These are phyloP conservation scores for Thermoascus crustaceus DNA, from an alignment of 2,329 filamentous ascomycete species.

Conservation along the genomic window DNA sequence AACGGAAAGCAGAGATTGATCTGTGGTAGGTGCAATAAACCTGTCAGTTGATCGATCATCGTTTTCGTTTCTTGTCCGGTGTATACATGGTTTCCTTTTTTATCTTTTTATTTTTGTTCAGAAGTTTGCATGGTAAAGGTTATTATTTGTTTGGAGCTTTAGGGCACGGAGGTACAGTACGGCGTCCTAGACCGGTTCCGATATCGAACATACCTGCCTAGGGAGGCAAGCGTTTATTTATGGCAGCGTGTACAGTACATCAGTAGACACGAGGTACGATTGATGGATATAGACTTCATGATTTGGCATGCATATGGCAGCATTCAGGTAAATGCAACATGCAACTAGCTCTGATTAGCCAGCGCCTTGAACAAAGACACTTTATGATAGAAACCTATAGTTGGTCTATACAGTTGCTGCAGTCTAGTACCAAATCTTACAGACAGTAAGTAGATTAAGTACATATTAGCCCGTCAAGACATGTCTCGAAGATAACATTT, in stretches of 20 bases:
- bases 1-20: conserved; percentile 49
- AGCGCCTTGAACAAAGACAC: too few species aligned
- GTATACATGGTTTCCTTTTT: neutral
- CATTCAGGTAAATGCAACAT: too few species aligned
- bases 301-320: too few species aligned
- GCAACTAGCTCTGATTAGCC: too few species aligned
- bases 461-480: too few species aligned
- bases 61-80: neutral
- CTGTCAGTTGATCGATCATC: conserved; percentile 15
- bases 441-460: too few species aligned
- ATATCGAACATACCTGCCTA: neutral
- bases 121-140: too few species aligned
- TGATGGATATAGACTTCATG: neutral
- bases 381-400: too few species aligned
- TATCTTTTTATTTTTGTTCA: neutral
- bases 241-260: conserved; percentile 1
- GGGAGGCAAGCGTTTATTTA: too few species aligned
- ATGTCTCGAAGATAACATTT: too few species aligned
- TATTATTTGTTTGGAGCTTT: neutral
- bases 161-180: neutral
- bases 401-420: too few species aligned
- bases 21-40: conserved; percentile 48
- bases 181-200: neutral
- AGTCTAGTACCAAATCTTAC: too few species aligned
- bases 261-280: neutral